Evolutionary conservation across 495 filamentous ascomycete genomes (phyloP).

Genomic region (Podospora fimiseda): DNA sequence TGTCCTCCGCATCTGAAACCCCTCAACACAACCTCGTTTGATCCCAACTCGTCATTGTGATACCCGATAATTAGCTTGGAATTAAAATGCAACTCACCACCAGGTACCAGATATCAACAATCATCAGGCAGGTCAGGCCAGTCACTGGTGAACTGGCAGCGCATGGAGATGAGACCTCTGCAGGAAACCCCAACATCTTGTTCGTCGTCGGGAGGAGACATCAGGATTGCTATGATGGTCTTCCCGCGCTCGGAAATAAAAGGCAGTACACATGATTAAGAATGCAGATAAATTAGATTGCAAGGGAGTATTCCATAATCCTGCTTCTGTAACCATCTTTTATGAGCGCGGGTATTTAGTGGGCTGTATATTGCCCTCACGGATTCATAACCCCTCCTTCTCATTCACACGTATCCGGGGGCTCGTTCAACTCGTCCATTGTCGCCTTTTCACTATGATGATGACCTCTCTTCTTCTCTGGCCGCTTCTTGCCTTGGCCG

Average conservation of each 20-base stretch:
- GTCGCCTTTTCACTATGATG: conserved; percentile 5
- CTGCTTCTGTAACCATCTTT: background rate
- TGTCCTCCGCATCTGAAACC: background rate
- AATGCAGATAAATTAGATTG: background rate
- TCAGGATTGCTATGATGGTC: no score
- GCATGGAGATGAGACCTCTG: no score
- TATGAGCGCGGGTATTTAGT: background rate
- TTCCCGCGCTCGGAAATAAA: no score
- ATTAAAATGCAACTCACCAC: background rate
- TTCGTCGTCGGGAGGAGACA: no score
- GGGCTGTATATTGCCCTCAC: background rate
- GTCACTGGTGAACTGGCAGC: no score
- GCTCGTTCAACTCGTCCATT: background rate
- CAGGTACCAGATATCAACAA: background rate
- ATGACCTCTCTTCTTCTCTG: conserved; percentile 4
- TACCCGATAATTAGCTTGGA: background rate
- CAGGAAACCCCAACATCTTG: no score
- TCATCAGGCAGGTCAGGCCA: no score
- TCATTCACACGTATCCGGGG: no score
- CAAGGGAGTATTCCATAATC: background rate
- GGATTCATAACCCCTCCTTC: background rate
- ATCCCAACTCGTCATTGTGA: background rate
- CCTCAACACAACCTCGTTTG: background rate
- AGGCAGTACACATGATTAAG: no score
- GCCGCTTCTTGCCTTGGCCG: conserved; percentile 2